phyloP scores from a whole-genome alignment of 192 early-diverging fungal species.

The Coemansia sp. region DNA sequence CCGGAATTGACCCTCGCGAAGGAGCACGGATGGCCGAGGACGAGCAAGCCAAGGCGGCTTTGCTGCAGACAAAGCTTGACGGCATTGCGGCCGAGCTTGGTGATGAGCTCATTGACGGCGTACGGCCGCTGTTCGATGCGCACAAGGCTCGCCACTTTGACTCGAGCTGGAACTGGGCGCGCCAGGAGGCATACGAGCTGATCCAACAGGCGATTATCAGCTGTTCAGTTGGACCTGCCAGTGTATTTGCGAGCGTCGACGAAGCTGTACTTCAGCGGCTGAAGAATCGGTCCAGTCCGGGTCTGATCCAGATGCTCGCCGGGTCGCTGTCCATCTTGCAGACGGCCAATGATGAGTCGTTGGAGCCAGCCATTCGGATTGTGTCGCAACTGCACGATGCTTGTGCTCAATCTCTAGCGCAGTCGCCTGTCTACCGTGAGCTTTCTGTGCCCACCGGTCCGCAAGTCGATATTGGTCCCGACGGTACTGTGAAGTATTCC shows the following conservation, averaged over 20 bases:
- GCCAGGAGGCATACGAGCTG: conserved; percentile 48
- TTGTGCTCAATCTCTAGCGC: conserved; percentile 71
- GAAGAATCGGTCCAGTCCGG: conserved; percentile 80
- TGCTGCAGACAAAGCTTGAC: conserved; percentile 76
- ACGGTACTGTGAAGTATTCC: conserved; percentile 75
- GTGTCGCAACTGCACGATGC: conserved; percentile 73
- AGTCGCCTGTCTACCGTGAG: conserved; percentile 83
- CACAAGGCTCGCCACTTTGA: conserved; percentile 86
- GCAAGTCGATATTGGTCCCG: conserved; percentile 68
- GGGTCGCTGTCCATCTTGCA: conserved; percentile 61
- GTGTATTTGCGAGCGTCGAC: conserved; percentile 75
- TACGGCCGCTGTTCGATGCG: conserved; percentile 75
- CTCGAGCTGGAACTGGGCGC: conserved; percentile 95
- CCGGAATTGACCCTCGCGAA: conserved; percentile 73
- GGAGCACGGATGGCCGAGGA: conserved; percentile 68
- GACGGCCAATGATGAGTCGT: conserved; percentile 66
- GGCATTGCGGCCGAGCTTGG: conserved; percentile 81
- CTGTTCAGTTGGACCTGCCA: conserved; percentile 15
- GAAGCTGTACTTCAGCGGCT: conserved; percentile 44
- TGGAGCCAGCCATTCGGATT: conserved; percentile 55
- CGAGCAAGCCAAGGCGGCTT: conserved; percentile 59
- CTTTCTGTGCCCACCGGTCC: conserved; percentile 80
- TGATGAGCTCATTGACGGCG: conserved; percentile 74
- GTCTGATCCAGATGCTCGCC: conserved; percentile 76
- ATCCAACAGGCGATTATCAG: conserved; percentile 83